Percentiles rank a stretch among this genome's conserved stretches.
Evolutionary conservation across 2,329 filamentous ascomycete genomes (phyloP).

Genomic region (Colletotrichum simmondsii): DNA sequence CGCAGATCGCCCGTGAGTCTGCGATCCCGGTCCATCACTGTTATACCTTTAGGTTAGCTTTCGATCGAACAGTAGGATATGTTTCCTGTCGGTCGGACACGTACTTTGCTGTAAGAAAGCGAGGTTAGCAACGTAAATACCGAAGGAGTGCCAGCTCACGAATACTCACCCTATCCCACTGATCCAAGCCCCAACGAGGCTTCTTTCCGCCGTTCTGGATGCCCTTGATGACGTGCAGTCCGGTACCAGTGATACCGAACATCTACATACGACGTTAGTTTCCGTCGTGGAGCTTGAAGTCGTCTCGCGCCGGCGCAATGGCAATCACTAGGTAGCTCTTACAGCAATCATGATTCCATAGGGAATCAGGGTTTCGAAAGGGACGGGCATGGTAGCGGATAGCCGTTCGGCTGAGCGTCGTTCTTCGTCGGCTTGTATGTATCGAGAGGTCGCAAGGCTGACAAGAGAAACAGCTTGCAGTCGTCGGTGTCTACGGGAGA

Average conservation of each 20-base stretch:
- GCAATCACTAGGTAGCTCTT: conserved; percentile 43
- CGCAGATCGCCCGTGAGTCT: conserved; percentile 69
- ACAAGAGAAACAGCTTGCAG: background rate
- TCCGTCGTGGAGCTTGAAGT: conserved; percentile 10
- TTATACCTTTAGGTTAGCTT: conserved; percentile 26
- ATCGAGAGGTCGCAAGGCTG: background rate
- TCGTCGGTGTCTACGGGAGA: background rate
- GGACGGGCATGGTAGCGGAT: conserved; percentile 65
- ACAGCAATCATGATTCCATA: conserved; percentile 73
- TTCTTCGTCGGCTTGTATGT: conserved; percentile 25
- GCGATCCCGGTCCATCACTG: conserved; percentile 75
- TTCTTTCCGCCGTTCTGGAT: conserved; percentile 71
- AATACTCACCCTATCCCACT: conserved; percentile 69
- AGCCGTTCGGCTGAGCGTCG: conserved; percentile 31
- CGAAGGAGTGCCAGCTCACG: background rate
- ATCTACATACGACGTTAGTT: conserved; percentile 58
- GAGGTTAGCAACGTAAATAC: conserved; percentile 41
- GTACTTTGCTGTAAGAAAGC: conserved; percentile 63
- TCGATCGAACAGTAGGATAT: background rate
- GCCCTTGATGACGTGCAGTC: conserved; percentile 66
- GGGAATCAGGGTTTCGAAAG: conserved; percentile 72
- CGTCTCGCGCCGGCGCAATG: background rate
- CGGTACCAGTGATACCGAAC: conserved; percentile 70
- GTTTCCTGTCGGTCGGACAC: conserved; percentile 24
- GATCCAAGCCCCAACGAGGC: conserved; percentile 68